Conservation (phyloP, 768 basidiomycete species). For the Gymnopilus junonius region DNA sequence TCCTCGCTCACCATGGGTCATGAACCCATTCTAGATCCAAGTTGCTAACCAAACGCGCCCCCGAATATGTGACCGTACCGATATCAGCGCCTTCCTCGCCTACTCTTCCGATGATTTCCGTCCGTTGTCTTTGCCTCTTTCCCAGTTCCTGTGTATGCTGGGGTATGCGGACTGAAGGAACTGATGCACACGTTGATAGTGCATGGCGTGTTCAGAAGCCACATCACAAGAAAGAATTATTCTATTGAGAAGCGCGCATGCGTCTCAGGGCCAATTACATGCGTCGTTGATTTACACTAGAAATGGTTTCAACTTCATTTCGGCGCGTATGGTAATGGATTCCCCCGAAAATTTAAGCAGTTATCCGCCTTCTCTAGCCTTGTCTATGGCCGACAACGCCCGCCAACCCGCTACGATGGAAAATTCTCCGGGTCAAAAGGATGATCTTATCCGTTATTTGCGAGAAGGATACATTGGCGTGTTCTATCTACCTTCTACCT, state of each 20-base stretch:
- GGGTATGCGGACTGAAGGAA: background rate
- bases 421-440: constrained; percentile 25
- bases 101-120: background rate
- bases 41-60: background rate
- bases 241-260: constrained; percentile 24
- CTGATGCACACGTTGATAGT: constrained; percentile 2
- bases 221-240: constrained; percentile 14
- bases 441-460: constrained; percentile 25
- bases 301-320: constrained; percentile 18
- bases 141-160: background rate
- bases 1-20: background rate
- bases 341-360: constrained; percentile 17
- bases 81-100: background rate
- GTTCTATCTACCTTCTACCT: constrained; percentile 25
- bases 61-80: background rate
- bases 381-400: constrained; percentile 28
- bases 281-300: constrained; percentile 28
- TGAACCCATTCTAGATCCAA: background rate
- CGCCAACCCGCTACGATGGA: constrained; percentile 24
- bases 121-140: background rate
- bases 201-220: constrained; percentile 12
- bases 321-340: constrained; percentile 20
- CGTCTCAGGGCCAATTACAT: constrained; percentile 23
- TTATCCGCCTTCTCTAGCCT: constrained; percentile 13
- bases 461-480: constrained; percentile 26